These are phyloP conservation scores for Lolium perenne DNA, from an alignment of 176 grass and related monocot species.

Conservation along the genomic window DNA sequence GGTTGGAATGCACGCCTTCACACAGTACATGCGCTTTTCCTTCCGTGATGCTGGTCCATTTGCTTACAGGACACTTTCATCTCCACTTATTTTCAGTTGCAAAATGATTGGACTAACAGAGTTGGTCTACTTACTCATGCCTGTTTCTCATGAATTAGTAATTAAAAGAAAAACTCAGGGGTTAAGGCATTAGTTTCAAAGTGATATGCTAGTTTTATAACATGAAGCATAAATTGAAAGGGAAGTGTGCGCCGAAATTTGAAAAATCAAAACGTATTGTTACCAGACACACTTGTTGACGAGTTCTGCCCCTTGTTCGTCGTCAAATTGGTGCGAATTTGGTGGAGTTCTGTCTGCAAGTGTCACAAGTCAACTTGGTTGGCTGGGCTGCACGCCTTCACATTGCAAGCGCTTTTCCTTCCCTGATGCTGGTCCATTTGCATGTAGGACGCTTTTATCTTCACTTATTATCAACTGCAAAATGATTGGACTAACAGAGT, in stretches of 20 bases:
- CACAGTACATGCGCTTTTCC: background rate
- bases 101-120: background rate
- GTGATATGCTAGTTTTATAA: background rate
- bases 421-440: background rate
- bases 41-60: background rate
- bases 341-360: background rate
- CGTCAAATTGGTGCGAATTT: background rate
- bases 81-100: background rate
- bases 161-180: background rate
- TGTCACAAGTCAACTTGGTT: constrained; percentile 24
- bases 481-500: background rate
- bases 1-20: background rate
- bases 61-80: background rate
- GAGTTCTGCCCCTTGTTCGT: background rate
- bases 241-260: background rate
- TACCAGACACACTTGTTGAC: background rate
- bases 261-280: background rate
- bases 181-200: background rate
- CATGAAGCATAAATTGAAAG: background rate
- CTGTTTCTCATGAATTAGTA: background rate
- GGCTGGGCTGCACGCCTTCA: background rate
- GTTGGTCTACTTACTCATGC: background rate
- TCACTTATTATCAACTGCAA: background rate
- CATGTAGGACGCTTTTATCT: background rate
- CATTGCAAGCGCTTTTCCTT: constrained; percentile 3